A percentile compares a stretch with the other conserved stretches of the same genome.
Evolutionary conservation across 2,329 filamentous ascomycete species (phyloP).

Genomic region (Aureobasidium sp.): DNA sequence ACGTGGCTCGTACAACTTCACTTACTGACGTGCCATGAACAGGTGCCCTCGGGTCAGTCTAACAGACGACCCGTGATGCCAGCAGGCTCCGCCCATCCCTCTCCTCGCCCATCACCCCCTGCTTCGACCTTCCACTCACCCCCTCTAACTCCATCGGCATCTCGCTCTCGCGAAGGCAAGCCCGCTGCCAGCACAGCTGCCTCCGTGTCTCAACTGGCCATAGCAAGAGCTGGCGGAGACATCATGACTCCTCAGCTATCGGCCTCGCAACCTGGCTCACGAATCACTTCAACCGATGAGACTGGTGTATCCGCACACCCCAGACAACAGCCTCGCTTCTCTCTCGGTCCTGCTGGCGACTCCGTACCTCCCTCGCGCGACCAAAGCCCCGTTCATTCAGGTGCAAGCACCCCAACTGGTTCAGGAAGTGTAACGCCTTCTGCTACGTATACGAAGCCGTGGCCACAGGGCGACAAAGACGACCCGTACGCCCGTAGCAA

Average conservation of each 20-base stretch:
- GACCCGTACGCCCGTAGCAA: constrained; percentile 83
- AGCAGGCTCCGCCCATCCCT: constrained; percentile 45
- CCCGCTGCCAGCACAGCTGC: constrained; percentile 20
- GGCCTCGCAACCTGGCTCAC: constrained; percentile 31
- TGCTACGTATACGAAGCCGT: constrained; percentile 56
- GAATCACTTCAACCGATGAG: constrained; percentile 34
- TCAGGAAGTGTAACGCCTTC: constrained; percentile 34
- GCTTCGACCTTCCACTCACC: constrained; percentile 73
- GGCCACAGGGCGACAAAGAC: constrained; percentile 69
- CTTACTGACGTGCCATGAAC: constrained; percentile 23
- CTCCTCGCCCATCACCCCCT: constrained; percentile 59
- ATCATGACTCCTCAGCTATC: constrained; percentile 57
- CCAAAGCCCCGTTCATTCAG: constrained; percentile 44
- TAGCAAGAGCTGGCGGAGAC: constrained; percentile 35
- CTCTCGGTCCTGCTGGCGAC: constrained; percentile 48
- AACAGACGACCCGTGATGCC: constrained; percentile 29
- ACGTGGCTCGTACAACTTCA: neutral
- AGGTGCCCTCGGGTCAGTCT: constrained; percentile 42
- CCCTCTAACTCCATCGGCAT: constrained; percentile 78
- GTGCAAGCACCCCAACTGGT: constrained; percentile 43
- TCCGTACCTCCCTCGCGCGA: constrained; percentile 48
- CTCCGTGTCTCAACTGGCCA: constrained; percentile 20
- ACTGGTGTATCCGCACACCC: constrained; percentile 38
- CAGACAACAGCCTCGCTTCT: constrained; percentile 46
- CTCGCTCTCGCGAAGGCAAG: constrained; percentile 50